phyloP scores from a whole-genome alignment of 306 rosid genomes.

The Biancaea sappan region DNA sequence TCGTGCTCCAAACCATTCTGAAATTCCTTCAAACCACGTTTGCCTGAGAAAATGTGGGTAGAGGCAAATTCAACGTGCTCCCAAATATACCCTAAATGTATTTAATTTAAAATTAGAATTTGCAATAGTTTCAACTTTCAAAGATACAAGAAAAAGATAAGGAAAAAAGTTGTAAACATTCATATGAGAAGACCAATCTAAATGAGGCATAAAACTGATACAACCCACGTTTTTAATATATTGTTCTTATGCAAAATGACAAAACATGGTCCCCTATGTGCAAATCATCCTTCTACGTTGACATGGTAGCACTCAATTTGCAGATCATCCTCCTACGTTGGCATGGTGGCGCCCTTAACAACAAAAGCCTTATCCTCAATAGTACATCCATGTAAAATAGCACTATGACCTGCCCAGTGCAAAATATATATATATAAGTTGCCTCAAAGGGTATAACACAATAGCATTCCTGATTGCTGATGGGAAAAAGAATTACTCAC shows the following conservation, averaged over 20 bases:
- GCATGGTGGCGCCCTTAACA: slow-evolving; percentile 91
- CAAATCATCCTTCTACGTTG: no score
- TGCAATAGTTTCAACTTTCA: background rate
- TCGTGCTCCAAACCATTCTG: no score
- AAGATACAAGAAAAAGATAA: background rate
- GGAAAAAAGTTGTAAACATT: no score
- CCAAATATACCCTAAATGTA: no score
- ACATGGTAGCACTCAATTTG: no score
- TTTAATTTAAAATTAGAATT: background rate
- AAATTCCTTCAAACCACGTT: no score
- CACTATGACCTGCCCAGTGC: slow-evolving; percentile 70
- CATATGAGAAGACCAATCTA: background rate
- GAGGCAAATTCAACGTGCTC: no score
- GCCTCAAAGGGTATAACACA: background rate
- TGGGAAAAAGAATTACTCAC: slow-evolving; percentile 47
- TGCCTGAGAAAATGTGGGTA: no score
- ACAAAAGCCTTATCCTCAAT: slow-evolving; percentile 89
- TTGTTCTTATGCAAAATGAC: no score
- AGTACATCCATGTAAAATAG: slow-evolving; percentile 85
- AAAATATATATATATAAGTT: slow-evolving; percentile 17
- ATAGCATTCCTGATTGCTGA: slow-evolving; percentile 37
- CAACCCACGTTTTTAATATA: no score
- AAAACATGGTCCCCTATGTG: no score
- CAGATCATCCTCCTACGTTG: no score
- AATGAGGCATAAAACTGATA: background rate